Conservation (phyloP, 2,329 filamentous ascomycete genomes). For the Talaromyces pinophilus region DNA sequence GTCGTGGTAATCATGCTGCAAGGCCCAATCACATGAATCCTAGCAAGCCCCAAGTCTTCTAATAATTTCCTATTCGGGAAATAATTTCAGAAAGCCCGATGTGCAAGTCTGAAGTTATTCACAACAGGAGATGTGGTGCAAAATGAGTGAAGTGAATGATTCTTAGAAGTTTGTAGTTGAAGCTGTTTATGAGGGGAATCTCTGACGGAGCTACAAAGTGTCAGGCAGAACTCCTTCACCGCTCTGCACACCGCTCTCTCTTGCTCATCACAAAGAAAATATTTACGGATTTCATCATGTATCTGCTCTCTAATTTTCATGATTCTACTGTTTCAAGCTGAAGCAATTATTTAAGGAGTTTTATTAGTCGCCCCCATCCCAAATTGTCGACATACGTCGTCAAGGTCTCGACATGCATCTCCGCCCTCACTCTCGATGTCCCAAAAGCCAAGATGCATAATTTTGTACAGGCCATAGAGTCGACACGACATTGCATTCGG, state of each 20-base stretch:
- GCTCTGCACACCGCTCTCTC: conserved; percentile 17
- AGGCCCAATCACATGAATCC: background rate
- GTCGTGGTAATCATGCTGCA: background rate
- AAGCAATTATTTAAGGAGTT: too few species aligned
- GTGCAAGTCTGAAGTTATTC: background rate
- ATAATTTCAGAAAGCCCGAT: background rate
- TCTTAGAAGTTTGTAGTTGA: background rate
- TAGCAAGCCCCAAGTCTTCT: conserved; percentile 10
- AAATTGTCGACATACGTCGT: background rate
- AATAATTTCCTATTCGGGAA: conserved; percentile 5
- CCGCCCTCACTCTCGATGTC: background rate
- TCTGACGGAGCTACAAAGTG: background rate
- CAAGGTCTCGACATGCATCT: background rate
- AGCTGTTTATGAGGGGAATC: conserved; percentile 17
- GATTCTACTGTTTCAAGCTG: background rate
- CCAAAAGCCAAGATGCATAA: background rate
- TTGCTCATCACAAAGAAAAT: background rate
- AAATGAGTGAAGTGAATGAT: background rate
- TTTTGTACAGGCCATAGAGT: background rate
- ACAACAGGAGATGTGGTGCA: background rate
- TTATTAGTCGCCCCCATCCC: background rate
- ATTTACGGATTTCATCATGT: background rate
- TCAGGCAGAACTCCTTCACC: conserved; percentile 15
- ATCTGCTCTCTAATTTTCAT: background rate
- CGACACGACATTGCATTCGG: background rate